A percentile compares a stretch with the other conserved stretches of the same genome.
These are phyloP conservation scores for Mycena floridula DNA, from an alignment of 768 basidiomycete species.

Conservation along the genomic window DNA sequence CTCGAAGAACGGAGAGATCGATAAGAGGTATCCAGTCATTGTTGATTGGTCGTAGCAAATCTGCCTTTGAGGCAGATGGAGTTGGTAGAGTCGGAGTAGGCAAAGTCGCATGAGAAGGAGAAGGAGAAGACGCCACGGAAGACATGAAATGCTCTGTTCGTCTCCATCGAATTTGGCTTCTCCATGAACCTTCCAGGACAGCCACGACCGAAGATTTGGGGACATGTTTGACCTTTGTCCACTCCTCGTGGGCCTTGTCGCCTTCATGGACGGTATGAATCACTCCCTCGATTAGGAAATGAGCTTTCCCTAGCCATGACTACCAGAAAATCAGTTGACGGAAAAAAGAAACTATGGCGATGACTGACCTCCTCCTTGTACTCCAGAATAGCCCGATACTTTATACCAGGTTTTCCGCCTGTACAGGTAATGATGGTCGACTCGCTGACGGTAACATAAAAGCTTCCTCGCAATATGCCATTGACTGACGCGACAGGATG, in stretches of 20 bases:
- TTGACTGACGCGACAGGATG: constrained; percentile 90
- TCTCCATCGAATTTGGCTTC: constrained; percentile 76
- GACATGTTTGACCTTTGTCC: constrained; percentile 88
- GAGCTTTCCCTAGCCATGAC: constrained; percentile 90
- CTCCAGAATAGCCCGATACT: constrained; percentile 78
- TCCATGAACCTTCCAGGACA: constrained; percentile 86
- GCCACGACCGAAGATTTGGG: constrained; percentile 74
- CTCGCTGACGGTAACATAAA: constrained; percentile 85
- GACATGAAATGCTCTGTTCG: constrained; percentile 41
- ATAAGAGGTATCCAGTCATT: constrained; percentile 64
- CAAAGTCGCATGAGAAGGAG: constrained; percentile 38
- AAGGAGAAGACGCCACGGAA: constrained; percentile 41
- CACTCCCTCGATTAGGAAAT: constrained; percentile 82
- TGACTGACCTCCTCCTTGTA: constrained; percentile 89
- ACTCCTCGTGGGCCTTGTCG: constrained; percentile 56
- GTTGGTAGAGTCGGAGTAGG: constrained; percentile 27
- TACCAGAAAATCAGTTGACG: constrained; percentile 12
- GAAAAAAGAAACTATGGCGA: constrained; percentile 2
- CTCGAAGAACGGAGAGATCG: constrained; percentile 63
- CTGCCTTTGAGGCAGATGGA: constrained; percentile 37
- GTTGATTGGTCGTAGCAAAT: constrained; percentile 31
- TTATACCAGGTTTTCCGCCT: constrained; percentile 54
- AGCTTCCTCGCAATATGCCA: constrained; percentile 84
- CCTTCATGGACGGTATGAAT: constrained; percentile 76
- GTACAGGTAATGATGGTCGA: constrained; percentile 77